A percentile compares a stretch with the other conserved stretches of the same genome.
These are phyloP conservation scores for Ophiorrhiza pumila DNA, from an alignment of 257 asterid species.

Conservation along the genomic window DNA sequence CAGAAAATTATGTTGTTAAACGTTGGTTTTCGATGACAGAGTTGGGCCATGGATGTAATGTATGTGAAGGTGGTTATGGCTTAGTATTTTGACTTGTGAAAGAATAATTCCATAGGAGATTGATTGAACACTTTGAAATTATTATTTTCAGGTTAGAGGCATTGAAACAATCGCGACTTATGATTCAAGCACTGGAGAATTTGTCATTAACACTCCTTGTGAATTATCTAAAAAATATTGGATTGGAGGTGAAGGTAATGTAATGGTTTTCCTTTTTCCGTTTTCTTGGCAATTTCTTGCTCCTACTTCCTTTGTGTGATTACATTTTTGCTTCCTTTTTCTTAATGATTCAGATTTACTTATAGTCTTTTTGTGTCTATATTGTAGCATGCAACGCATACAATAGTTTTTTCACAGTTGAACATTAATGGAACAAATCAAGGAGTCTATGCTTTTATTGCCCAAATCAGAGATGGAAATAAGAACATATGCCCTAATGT, in stretches of 20 bases:
- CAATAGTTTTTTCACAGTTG: too few species aligned
- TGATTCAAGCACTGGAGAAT: slow-evolving; percentile 69
- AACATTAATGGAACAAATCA: too few species aligned
- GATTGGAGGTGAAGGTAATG: slow-evolving; percentile 98
- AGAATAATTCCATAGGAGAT: slow-evolving; percentile 54
- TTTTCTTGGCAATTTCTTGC: neutral
- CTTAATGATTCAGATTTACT: neutral
- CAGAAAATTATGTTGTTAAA: slow-evolving; percentile 61
- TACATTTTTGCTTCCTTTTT: neutral
- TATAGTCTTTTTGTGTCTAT: neutral
- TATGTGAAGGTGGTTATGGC: slow-evolving; percentile 32
- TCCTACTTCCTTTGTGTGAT: too few species aligned
- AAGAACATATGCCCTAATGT: too few species aligned
- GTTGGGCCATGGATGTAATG: slow-evolving; percentile 98
- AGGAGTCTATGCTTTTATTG: too few species aligned
- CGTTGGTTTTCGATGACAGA: slow-evolving; percentile 97
- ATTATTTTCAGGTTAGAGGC: too few species aligned
- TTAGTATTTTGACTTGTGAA: neutral
- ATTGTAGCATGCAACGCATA: slow-evolving; percentile 71
- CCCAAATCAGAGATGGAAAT: too few species aligned
- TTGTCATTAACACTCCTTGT: slow-evolving; percentile 78
- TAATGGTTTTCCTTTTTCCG: slow-evolving; percentile 23
- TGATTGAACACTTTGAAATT: too few species aligned
- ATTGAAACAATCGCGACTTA: too few species aligned
- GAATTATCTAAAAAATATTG: slow-evolving; percentile 97